These are phyloP conservation scores for Hibiscus syriacus DNA, from an alignment of 345 rosid species.

Conservation along the genomic window DNA sequence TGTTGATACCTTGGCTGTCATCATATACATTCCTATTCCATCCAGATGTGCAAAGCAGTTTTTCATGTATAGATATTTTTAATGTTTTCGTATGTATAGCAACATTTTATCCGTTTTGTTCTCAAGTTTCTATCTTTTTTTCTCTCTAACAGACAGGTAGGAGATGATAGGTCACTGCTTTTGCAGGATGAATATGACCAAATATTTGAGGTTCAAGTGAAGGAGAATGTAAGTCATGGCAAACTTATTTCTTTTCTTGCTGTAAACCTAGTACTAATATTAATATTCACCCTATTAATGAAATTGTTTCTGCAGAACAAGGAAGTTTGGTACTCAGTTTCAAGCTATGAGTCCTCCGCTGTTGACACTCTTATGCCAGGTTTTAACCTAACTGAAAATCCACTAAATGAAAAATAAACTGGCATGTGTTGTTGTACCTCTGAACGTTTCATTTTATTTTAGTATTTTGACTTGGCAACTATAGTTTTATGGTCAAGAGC, in stretches of 20 bases:
- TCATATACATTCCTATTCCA: background rate
- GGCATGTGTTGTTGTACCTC: background rate
- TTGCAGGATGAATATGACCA: constrained; percentile 20
- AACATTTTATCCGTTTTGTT: background rate
- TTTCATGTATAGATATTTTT: background rate
- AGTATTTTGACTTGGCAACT: background rate
- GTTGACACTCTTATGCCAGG: constrained; percentile 2
- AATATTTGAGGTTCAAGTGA: constrained; percentile 22
- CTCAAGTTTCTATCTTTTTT: constrained; percentile 21
- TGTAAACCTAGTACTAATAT: background rate
- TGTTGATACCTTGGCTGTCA: background rate
- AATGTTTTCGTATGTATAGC: background rate
- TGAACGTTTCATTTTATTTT: background rate
- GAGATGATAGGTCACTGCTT: constrained; percentile 20
- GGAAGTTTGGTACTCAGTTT: constrained; percentile 35
- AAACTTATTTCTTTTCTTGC: constrained; percentile 11
- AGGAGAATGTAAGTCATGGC: constrained; percentile 35
- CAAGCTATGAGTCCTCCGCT: constrained; percentile 40
- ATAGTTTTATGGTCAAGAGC: background rate
- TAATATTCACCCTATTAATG: constrained; percentile 9
- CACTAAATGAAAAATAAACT: background rate
- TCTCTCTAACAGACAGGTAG: constrained; percentile 50
- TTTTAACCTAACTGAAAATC: background rate
- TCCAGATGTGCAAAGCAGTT: background rate
- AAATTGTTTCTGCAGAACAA: constrained; percentile 39